Conservation (phyloP, 2,329 filamentous ascomycete genomes). For the Colletotrichum ledebouriae region DNA sequence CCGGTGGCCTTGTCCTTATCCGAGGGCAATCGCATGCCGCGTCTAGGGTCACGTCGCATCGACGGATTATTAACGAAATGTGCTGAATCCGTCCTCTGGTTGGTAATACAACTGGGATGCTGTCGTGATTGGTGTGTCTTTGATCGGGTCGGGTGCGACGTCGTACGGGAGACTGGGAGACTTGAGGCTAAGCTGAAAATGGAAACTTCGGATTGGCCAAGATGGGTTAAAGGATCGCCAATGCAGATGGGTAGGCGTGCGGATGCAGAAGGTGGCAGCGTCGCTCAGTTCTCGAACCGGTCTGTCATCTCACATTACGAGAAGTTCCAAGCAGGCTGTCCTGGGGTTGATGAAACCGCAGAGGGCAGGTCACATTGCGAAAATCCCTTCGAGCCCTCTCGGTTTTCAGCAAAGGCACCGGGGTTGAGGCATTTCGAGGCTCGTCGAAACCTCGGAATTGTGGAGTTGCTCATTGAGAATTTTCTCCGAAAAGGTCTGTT, state of each 20-base stretch:
- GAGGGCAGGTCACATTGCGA: slow-evolving; percentile 19
- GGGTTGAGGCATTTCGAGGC: slow-evolving; percentile 21
- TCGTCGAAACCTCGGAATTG: slow-evolving; percentile 39
- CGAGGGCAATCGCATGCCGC: slow-evolving; percentile 19
- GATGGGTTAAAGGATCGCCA: slow-evolving; percentile 10
- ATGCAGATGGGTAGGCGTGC: slow-evolving; percentile 9
- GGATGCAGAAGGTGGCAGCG: slow-evolving; percentile 21
- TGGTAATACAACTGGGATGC: slow-evolving; percentile 8
- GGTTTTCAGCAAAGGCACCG: slow-evolving; percentile 18
- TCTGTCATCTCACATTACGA: slow-evolving; percentile 14
- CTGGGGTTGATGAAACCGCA: slow-evolving; percentile 19
- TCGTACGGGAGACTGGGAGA: slow-evolving; percentile 8
- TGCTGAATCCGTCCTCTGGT: too few species aligned
- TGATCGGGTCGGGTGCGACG: slow-evolving; percentile 10
- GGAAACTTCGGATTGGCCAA: background rate
- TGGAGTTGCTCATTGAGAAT: slow-evolving; percentile 27
- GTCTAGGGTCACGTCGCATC: slow-evolving; percentile 9
- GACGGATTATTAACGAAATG: background rate
- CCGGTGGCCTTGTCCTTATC: slow-evolving; percentile 27
- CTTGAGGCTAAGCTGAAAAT: slow-evolving; percentile 11
- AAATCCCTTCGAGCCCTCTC: slow-evolving; percentile 15
- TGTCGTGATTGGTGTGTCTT: slow-evolving; percentile 18
- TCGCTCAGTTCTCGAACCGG: background rate
- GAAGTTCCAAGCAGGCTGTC: background rate
- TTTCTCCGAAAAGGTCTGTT: slow-evolving; percentile 22